Conservation (phyloP, 1,284 basidiomycete species). For the Moesziomyces globuligerus region DNA sequence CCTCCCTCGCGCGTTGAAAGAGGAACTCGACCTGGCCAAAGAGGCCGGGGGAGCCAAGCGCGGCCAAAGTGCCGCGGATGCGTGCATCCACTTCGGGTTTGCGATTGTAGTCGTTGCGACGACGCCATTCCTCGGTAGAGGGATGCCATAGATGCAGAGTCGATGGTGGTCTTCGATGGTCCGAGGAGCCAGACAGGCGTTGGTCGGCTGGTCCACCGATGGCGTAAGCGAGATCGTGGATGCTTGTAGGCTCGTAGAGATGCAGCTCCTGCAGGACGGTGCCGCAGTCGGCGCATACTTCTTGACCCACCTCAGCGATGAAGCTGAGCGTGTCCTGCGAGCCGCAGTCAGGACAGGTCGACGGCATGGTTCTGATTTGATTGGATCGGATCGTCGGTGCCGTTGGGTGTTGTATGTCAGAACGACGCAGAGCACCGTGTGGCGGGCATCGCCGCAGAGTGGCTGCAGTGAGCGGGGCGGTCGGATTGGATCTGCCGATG, state of each 20-base stretch:
- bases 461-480: no score
- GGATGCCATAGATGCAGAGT: background rate
- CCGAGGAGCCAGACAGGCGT: conserved; percentile 3
- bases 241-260: conserved; percentile 22
- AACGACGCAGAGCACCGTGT: background rate
- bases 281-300: conserved; percentile 26
- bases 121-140: conserved; percentile 6
- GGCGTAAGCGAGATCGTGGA: conserved; percentile 19
- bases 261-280: conserved; percentile 19
- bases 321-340: conserved; percentile 7
- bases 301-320: conserved; percentile 20
- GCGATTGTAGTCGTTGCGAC: conserved; percentile 3
- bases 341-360: conserved; percentile 26
- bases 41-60: conserved; percentile 14
- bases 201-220: conserved; percentile 12
- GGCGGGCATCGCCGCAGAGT: background rate
- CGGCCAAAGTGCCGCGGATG: conserved; percentile 13
- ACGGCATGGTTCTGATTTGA: conserved; percentile 13
- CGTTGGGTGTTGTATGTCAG: background rate
- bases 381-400: no score
- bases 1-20: conserved; percentile 24
- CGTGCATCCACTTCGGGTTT: conserved; percentile 35
- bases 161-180: background rate
- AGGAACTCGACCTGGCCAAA: conserved; percentile 33
- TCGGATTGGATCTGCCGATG: background rate